Base-by-base conservation (phyloP, 2,329 filamentous ascomycete genomes). In the Diaporthe citrichinensis region DNA sequence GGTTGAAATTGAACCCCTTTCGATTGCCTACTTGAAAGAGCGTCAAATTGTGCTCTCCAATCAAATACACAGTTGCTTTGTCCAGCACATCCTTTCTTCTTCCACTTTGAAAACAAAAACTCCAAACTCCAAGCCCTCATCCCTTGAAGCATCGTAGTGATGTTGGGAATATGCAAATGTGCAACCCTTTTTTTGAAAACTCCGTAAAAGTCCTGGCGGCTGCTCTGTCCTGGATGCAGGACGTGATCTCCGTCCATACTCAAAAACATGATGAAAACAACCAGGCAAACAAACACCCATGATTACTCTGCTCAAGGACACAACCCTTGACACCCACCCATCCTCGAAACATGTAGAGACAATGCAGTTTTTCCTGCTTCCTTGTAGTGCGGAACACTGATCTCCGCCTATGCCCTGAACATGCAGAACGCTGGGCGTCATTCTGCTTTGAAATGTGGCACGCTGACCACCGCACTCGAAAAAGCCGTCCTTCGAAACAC, bases 61-160 rank as follows among this genome's bases (percentile, higher is more conserved):
- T 61, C n/a, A 61, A 65, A 49, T 17, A 31, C 49, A 31, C 41
- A 65, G 34, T 34, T 65, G 41, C 15, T 5, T 23, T 31, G 8
- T 65, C 41, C 41, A 65, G 34, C 61, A 34, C 8, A 4, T 7
- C 53, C 25, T 55, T 28, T 41, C 58, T n/a, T 61, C 41, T 28
- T 41, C 23, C 58, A 25, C 2, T 65, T 31, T 65, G n/a, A 31
- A 46, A 65, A 65, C 59, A 65, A 4, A 28, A 20, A n/a, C 61
- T 65, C 41, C 61, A 65, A 34, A 65, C 61, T 65, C 61, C 41
- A 49, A 41, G 14, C 49, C 28, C 41, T 31, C 39, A 15, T 46
- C 28, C 41, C 61, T 49, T 31, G 17, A 14, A 65, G 23, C 39
- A 3, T 65, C 25, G 20, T 20, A 10, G 31, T 9, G 20, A 49